phyloP scores from a whole-genome alignment of 208 protist species.

The Leishmania martiniquensis region DNA sequence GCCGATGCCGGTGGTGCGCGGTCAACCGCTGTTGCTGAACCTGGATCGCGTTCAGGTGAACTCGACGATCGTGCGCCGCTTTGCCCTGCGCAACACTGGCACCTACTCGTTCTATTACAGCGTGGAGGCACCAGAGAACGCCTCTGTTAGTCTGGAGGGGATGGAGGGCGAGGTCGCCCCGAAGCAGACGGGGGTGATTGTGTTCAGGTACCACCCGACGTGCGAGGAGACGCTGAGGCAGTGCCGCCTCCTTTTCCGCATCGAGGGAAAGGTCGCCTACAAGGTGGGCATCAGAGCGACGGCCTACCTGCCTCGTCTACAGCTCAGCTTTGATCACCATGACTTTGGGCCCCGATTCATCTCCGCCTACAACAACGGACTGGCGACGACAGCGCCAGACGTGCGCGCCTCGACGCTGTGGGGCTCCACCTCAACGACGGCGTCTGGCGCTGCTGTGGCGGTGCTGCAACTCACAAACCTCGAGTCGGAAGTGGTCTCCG shows the following conservation, averaged over 20 bases:
- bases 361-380: constrained; percentile 44
- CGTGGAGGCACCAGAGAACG: constrained; percentile 46
- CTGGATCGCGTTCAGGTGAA: constrained; percentile 95
- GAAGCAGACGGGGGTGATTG: constrained; percentile 66
- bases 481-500: constrained; percentile 85
- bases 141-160: constrained; percentile 58
- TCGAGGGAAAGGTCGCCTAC: constrained; percentile 84
- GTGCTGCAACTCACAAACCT: constrained; percentile 90
- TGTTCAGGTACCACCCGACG: constrained; percentile 86
- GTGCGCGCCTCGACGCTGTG: background rate
- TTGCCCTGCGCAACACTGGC: constrained; percentile 93
- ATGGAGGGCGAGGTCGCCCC: constrained; percentile 66
- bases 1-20: constrained; percentile 38
- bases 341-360: constrained; percentile 95
- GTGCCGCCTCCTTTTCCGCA: constrained; percentile 73
- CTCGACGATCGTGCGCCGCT: constrained; percentile 58
- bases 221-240: constrained; percentile 69
- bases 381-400: constrained; percentile 5
- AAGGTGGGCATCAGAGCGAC: constrained; percentile 75
- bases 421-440: constrained; percentile 17
- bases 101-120: constrained; percentile 90
- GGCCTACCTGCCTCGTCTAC: constrained; percentile 87
- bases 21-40: constrained; percentile 65
- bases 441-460: constrained; percentile 20
- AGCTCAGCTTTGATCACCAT: constrained; percentile 83